Base-by-base conservation (phyloP, 352 stramenopile genomes). In the Phytophthora palmivora region DNA sequence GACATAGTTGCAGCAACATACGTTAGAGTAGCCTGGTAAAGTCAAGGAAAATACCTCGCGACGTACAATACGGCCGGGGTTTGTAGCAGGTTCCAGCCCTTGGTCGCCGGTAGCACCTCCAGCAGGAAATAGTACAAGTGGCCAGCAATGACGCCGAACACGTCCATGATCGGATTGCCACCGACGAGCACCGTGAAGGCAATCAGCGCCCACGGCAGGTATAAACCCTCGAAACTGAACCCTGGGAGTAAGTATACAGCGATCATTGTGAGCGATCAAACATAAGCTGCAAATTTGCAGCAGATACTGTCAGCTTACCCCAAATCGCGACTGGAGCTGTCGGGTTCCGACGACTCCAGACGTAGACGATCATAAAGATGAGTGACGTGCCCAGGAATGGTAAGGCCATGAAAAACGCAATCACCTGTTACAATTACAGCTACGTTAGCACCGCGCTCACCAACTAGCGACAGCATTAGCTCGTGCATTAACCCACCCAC, bases 301-400 rank as follows among this genome's bases (percentile, higher is more conserved):
- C 24, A 28, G 6, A 7, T 33, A 19, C 3, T 33, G 6, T n/a
- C 10, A 37, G 18, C 58, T 44, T 66, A 92, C 83, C 87, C 88
- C 88, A 96, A 61, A 97, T 92, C 4, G 82, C 74, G 11, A 95
- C 87, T 22, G 86, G 83, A 6, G 80, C 75, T 14, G 88, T 94
- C 37, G 89, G 80, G 58, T 97, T 91, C 9, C 84, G 84, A 36
- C 87, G 88, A 63, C 89, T 97, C 89, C 89, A 97, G 41, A 97
- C 78, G 74, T 97, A 97, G 26, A 96, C 79, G 54, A 96, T 94
- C 81, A 93, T 95, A 53, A 97, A 96, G 69, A 95, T 94, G 24
- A 97, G 77, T 33, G 89, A 87, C 36, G 80, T 78, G 45, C 87
- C 88, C 10, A 96, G 68, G 72, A 97, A 97, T 33, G 81, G 82